These are phyloP conservation scores for Cokeromyces recurvatus DNA, from an alignment of 371 early-diverging fungal species.

Conservation along the genomic window DNA sequence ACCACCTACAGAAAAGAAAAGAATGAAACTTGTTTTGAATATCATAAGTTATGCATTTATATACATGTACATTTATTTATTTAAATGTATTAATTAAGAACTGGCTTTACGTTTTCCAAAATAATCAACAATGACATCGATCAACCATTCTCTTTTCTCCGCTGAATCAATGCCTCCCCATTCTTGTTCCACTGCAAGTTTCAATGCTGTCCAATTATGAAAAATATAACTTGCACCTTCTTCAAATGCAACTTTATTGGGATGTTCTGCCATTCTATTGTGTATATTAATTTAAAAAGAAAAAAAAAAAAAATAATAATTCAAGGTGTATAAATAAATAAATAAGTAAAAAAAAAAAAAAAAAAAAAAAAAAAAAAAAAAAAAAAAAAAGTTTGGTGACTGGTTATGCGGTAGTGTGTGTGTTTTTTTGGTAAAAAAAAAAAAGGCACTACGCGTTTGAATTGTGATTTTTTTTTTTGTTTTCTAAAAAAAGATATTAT, in stretches of 20 bases:
- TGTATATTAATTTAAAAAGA: background rate
- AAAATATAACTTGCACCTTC: constrained; percentile 56
- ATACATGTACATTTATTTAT: too few relatives aligned
- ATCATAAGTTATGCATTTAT: too few relatives aligned
- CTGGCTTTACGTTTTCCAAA: constrained; percentile 57
- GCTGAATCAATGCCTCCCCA: constrained; percentile 77
- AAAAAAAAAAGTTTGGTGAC: too few relatives aligned
- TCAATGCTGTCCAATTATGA: constrained; percentile 73
- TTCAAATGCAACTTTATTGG: constrained; percentile 58
- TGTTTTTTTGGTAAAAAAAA: too few relatives aligned
- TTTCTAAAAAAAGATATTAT: too few relatives aligned
- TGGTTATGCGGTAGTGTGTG: too few relatives aligned
- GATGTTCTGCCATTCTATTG: constrained; percentile 31
- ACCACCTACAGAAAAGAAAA: constrained; percentile 35
- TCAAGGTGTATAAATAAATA: background rate
- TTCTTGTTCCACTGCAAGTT: constrained; percentile 71
- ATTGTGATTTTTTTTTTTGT: too few relatives aligned
- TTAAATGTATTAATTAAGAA: background rate
- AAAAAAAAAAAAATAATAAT: background rate
- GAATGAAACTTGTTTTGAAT: too few relatives aligned
- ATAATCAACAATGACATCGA: constrained; percentile 63
- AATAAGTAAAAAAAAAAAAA: background rate
- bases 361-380: background rate
- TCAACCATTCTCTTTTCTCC: constrained; percentile 76
- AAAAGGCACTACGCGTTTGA: too few relatives aligned